Base-by-base conservation (phyloP, 345 rosid species). In the Eucalyptus regnans region DNA sequence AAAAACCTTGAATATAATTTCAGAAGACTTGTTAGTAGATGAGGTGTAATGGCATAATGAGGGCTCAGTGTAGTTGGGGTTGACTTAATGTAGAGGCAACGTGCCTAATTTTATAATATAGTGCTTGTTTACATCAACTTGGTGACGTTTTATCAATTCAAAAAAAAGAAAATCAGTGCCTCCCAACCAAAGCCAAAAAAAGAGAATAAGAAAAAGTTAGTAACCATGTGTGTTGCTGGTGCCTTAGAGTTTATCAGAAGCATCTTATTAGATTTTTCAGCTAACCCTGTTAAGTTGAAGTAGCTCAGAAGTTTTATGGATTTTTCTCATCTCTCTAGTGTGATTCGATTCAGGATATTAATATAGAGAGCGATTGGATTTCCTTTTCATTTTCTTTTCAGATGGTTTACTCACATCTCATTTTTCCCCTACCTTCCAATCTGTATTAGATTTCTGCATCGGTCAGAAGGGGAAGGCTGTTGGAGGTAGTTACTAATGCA, bases 401-500 rank as follows among this genome's bases (percentile, higher is more conserved):
- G 48, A 41, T 41, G 83, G 48, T 76, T 76, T 18, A 5, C 83
- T 76, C 48, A 41, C 48, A 3, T 41, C 46, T 76, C 48, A 22
- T 76, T 76, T 76, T 76, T 41, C 84, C 27, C 43, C 13, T 76
- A 10, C 48, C 84, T 76, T 41, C 15, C 23, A 76, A 22, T 76
- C 48, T 41, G 23, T 76, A 12, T 41, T 76, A 76, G 84, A 76
- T 76, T 76, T 76, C 84, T 41, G 29, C 84, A 41, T 76, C 3
- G 29, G 84, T 76, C 29, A 76, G 48, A 76, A 41, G 84, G 83
- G 87, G 68, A 50, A 88, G 86, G 54, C 87, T 54, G 90, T 90
- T 87, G 91, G 86, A 83, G 60, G 85, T 91, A 87, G 89, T 86
- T 88, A 91, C 94, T 94, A 94, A 97, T 96, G 98, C 95, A 95